A percentile compares a stretch with the other conserved stretches of the same genome.
phyloP scores from a whole-genome alignment of 2,329 filamentous ascomycete species.

The Trichoderma koningiopsis region DNA sequence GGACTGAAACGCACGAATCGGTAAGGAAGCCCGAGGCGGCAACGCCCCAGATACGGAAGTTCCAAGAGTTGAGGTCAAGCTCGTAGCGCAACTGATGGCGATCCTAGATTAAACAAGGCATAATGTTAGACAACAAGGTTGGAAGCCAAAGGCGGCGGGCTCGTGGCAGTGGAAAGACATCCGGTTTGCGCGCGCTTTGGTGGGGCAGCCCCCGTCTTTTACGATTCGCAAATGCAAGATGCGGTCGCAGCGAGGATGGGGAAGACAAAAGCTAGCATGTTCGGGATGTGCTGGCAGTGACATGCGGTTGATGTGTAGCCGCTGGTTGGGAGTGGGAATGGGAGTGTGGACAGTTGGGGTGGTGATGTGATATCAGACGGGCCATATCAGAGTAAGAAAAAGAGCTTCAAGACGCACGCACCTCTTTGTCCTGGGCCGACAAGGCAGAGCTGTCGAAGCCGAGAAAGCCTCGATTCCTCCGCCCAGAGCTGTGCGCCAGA shows the following conservation, averaged over 20 bases:
- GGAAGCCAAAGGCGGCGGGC: background rate
- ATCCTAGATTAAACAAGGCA: slow-evolving; percentile 41
- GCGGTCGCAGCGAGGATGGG: slow-evolving; percentile 21
- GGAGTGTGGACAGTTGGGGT: background rate
- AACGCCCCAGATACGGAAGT: slow-evolving; percentile 56
- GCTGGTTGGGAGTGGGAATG: background rate
- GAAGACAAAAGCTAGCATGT: background rate
- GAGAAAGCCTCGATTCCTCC: slow-evolving; percentile 53
- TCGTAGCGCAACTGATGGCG: slow-evolving; percentile 56
- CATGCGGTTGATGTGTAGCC: background rate
- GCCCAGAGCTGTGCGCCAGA: slow-evolving; percentile 33
- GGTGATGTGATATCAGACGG: background rate
- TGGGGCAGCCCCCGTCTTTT: slow-evolving; percentile 14
- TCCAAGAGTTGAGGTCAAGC: slow-evolving; percentile 57
- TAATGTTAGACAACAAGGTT: background rate
- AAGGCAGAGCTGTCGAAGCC: slow-evolving; percentile 55
- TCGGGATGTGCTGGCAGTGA: background rate
- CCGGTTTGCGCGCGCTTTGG: slow-evolving; percentile 4
- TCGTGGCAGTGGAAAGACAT: slow-evolving; percentile 1
- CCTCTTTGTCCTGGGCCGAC: slow-evolving; percentile 52
- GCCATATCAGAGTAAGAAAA: background rate
- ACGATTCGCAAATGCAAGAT: slow-evolving; percentile 11
- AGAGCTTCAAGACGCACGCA: slow-evolving; percentile 32
- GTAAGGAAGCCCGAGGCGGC: slow-evolving; percentile 58
- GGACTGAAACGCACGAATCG: slow-evolving; percentile 48